Percentiles rank a stretch among this genome's conserved stretches.
Evolutionary conservation across 345 rosid species (phyloP).

Genomic region (Rhodamnia argentea): DNA sequence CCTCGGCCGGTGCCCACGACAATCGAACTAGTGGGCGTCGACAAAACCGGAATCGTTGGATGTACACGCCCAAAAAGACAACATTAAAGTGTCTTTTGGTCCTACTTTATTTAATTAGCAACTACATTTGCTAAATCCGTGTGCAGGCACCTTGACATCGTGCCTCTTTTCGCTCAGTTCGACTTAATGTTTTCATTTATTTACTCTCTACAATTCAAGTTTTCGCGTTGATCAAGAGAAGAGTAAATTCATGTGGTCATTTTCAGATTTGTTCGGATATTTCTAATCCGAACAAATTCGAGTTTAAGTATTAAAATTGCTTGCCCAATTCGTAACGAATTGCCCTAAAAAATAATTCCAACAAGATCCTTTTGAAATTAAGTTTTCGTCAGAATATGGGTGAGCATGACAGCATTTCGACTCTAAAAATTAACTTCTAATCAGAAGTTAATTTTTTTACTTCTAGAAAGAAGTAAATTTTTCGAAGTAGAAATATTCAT

Average conservation of each 20-base stretch:
- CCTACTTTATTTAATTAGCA: not conserved
- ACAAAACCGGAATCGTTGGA: not conserved
- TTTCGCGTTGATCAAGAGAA: not conserved
- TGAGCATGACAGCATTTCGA: no score
- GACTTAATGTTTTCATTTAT: not conserved
- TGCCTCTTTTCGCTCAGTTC: not conserved
- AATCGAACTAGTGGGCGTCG: not conserved
- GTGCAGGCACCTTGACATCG: not conserved
- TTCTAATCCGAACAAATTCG: not conserved
- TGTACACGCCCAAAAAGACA: not conserved
- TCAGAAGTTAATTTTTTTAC: no score
- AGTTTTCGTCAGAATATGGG: fast-evolving
- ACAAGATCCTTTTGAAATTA: not conserved
- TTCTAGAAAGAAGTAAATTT: no score
- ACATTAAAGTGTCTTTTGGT: not conserved
- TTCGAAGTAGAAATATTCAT: no score
- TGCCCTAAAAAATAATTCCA: not conserved
- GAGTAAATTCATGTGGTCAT: not conserved
- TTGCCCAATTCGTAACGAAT: not conserved
- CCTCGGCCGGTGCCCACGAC: not conserved
- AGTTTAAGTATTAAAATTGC: not conserved
- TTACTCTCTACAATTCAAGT: not conserved
- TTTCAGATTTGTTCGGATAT: not conserved
- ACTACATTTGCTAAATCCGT: not conserved
- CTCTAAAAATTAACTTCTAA: no score